Evolutionary conservation across 2,329 filamentous ascomycete genomes (phyloP).

Genomic region (Arthrobotrys sinensis): DNA sequence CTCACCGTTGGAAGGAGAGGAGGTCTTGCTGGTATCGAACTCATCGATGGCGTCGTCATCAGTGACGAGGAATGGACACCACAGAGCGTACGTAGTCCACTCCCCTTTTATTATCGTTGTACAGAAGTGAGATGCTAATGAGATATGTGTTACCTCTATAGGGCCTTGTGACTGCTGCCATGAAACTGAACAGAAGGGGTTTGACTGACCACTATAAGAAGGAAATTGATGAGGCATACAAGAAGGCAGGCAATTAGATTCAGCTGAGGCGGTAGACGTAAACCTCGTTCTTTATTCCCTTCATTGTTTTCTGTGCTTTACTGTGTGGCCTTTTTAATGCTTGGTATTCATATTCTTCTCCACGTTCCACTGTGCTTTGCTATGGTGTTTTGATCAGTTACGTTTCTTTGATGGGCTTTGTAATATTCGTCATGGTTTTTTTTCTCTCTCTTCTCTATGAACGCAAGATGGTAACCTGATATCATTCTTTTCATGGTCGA

Average conservation of each 20-base stretch:
- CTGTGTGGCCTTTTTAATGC: conserved; percentile 3
- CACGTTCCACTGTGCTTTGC: conserved; percentile 20
- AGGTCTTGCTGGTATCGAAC: conserved; percentile 80
- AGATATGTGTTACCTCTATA: conserved; percentile 67
- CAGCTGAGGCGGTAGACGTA: background rate
- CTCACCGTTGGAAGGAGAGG: conserved; percentile 76
- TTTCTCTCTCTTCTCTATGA: conserved; percentile 2
- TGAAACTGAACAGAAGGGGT: conserved; percentile 80
- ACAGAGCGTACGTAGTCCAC: conserved; percentile 77
- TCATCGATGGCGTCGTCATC: conserved; percentile 81
- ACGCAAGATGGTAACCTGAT: conserved; percentile 26
- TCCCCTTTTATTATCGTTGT: conserved; percentile 1
- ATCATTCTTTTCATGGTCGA: conserved; percentile 12
- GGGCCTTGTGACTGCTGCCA: conserved; percentile 78
- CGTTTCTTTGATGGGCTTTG: background rate
- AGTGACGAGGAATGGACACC: conserved; percentile 91
- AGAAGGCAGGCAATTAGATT: conserved; percentile 59
- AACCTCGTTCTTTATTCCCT: conserved; percentile 1
- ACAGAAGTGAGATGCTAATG: conserved; percentile 11
- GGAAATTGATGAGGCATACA: conserved; percentile 76
- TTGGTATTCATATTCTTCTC: conserved; percentile 18
- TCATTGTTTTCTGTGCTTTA: background rate
- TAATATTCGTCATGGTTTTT: conserved; percentile 15
- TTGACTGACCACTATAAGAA: conserved; percentile 76
- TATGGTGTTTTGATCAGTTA: conserved; percentile 20